These are phyloP conservation scores for Cordyceps cateniannulata DNA, from an alignment of 2,329 filamentous ascomycete species.

Conservation along the genomic window DNA sequence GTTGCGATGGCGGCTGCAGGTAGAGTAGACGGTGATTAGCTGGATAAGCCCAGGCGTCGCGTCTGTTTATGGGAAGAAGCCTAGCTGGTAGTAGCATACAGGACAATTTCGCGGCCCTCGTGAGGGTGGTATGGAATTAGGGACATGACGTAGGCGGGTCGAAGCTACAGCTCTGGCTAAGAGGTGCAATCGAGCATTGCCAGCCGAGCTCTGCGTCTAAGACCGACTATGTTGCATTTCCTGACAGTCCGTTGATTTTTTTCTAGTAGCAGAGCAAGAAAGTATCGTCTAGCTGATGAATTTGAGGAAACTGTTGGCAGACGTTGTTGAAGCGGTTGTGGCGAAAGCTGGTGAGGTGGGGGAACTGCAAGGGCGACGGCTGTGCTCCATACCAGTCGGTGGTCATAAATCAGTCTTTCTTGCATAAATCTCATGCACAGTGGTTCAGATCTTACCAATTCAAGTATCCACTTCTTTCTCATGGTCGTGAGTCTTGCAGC, in stretches of 20 bases:
- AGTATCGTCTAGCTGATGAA: background rate
- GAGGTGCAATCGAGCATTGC: background rate
- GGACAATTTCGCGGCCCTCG: constrained; percentile 70
- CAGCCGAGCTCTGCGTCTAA: background rate
- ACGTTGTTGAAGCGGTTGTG: constrained; percentile 1
- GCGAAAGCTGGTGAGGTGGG: constrained; percentile 5
- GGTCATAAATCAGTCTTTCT: too few species aligned
- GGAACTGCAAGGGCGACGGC: background rate
- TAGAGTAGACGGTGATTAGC: background rate
- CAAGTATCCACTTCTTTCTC: too few species aligned
- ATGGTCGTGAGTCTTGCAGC: too few species aligned
- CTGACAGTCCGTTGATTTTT: background rate
- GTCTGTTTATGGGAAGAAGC: background rate
- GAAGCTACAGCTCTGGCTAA: background rate
- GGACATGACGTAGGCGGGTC: constrained; percentile 41
- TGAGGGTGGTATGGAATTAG: constrained; percentile 69
- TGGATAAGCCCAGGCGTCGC: background rate
- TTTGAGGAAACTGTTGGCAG: background rate
- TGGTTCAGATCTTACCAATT: background rate
- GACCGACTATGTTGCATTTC: background rate
- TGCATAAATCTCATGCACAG: too few species aligned
- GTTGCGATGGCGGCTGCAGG: constrained; percentile 75
- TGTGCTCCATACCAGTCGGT: too few species aligned
- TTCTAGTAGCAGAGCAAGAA: background rate
- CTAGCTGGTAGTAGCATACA: constrained; percentile 51